A percentile compares a stretch with the other conserved stretches of the same genome.
These are phyloP conservation scores for Rhodotorula paludigena DNA, from an alignment of 768 basidiomycete genomes.

Conservation along the genomic window DNA sequence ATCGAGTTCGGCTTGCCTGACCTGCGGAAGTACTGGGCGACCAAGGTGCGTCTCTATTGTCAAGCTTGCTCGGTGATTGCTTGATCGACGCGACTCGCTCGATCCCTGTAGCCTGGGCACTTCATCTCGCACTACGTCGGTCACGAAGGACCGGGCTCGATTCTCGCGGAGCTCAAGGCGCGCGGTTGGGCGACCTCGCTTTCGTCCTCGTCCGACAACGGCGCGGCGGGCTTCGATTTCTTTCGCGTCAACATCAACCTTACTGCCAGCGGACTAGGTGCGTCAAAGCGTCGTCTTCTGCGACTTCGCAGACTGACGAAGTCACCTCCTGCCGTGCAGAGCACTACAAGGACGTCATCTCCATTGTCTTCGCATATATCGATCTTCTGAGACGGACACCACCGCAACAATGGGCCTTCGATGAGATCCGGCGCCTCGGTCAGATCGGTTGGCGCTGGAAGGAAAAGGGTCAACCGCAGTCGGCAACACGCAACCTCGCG, in stretches of 20 bases:
- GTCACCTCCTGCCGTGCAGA: slow-evolving; percentile 52
- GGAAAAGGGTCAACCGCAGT: slow-evolving; percentile 51
- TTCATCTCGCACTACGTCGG: slow-evolving; percentile 65
- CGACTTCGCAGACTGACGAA: no score
- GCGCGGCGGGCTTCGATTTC: slow-evolving; percentile 68
- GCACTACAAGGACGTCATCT: slow-evolving; percentile 66
- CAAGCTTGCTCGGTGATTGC: rapidly evolving
- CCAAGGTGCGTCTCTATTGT: slow-evolving; percentile 42
- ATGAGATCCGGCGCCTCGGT: slow-evolving; percentile 67
- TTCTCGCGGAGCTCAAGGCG: slow-evolving; percentile 74
- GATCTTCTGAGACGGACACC: slow-evolving; percentile 47
- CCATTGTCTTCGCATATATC: slow-evolving; percentile 68
- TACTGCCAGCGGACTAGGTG: slow-evolving; percentile 67
- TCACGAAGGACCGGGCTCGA: slow-evolving; percentile 75
- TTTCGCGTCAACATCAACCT: slow-evolving; percentile 72
- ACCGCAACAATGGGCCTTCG: slow-evolving; percentile 57
- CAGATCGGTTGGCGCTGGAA: slow-evolving; percentile 73
- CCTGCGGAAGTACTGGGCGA: neutral
- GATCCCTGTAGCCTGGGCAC: slow-evolving; percentile 63
- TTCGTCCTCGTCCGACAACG: slow-evolving; percentile 61
- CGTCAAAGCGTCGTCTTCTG: rapidly evolving
- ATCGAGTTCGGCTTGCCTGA: slow-evolving; percentile 44
- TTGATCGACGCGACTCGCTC: neutral
- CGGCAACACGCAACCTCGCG: slow-evolving; percentile 15
- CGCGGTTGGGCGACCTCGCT: slow-evolving; percentile 49